Conservation (phyloP, 768 basidiomycete genomes). For the Dioszegia aurantiaca region DNA sequence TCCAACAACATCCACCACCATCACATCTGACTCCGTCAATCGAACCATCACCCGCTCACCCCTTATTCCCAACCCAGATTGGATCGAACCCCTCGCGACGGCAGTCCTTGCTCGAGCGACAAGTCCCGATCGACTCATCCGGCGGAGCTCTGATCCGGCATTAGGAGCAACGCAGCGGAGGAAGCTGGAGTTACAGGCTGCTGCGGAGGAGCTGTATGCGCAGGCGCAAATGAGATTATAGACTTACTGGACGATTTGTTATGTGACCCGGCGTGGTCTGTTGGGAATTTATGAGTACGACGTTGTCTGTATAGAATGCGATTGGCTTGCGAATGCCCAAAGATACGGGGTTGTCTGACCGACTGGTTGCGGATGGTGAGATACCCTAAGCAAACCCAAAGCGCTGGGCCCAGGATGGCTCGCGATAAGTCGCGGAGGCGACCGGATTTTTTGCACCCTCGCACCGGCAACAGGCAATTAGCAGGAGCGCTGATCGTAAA, state of each 20-base stretch:
- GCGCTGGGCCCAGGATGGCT: too few species aligned
- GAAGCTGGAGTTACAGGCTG: background rate
- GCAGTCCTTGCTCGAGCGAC: constrained; percentile 1
- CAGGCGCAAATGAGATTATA: constrained; percentile 3
- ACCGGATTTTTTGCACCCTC: too few species aligned
- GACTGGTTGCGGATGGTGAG: too few species aligned
- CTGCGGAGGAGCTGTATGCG: constrained; percentile 12
- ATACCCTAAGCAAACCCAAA: too few species aligned
- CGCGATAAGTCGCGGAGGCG: too few species aligned
- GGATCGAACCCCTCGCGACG: background rate
- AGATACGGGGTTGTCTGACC: too few species aligned
- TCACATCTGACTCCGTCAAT: background rate
- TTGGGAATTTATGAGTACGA: background rate
- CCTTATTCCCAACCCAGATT: background rate
- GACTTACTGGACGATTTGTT: background rate
- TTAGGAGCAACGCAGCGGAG: constrained; percentile 7
- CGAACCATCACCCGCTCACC: background rate
- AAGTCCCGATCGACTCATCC: background rate
- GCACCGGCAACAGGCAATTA: too few species aligned
- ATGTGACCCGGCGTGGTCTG: background rate
- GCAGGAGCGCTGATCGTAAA: too few species aligned
- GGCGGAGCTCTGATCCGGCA: constrained; percentile 1
- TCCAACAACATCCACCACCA: too few species aligned
- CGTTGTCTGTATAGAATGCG: too few species aligned
- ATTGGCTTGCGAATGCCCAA: background rate